phyloP scores from a whole-genome alignment of 1,284 basidiomycete species.

The Volvariella volvacea region DNA sequence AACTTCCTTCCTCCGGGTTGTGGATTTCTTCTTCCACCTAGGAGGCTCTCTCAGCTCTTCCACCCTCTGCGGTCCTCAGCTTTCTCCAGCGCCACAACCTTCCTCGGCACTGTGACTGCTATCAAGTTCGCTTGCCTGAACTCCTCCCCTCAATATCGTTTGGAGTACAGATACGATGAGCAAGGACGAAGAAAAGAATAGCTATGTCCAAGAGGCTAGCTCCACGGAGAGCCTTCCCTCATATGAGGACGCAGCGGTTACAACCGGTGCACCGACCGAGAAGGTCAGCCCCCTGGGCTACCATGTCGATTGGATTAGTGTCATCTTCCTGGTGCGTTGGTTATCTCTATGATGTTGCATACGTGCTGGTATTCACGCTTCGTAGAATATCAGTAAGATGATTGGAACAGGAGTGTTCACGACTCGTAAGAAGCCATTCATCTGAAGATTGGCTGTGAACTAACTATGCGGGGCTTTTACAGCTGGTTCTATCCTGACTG shows the following conservation, averaged over 20 bases:
- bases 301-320: slow-evolving; percentile 32
- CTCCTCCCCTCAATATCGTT: no score
- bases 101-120: no score
- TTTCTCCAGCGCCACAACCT: no score
- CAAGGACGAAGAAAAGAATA: slow-evolving; percentile 22
- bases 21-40: no score
- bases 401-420: slow-evolving; percentile 38
- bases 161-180: no score
- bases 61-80: no score
- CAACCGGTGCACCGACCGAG: slow-evolving; percentile 26
- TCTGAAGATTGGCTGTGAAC: background rate
- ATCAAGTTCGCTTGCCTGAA: no score
- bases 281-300: slow-evolving; percentile 35
- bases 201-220: slow-evolving; percentile 58
- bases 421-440: slow-evolving; percentile 18
- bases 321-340: slow-evolving; percentile 25
- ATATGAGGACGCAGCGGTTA: slow-evolving; percentile 18
- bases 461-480: slow-evolving; percentile 1
- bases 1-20: no score
- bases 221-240: slow-evolving; percentile 73
- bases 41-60: no score
- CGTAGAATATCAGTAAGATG: slow-evolving; percentile 31
- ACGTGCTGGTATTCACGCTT: no score
- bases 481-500: slow-evolving; percentile 32
- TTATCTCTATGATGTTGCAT: background rate